Evolutionary conservation across 352 stramenopile species (phyloP).

Genomic region (Globisporangium alternatum): DNA sequence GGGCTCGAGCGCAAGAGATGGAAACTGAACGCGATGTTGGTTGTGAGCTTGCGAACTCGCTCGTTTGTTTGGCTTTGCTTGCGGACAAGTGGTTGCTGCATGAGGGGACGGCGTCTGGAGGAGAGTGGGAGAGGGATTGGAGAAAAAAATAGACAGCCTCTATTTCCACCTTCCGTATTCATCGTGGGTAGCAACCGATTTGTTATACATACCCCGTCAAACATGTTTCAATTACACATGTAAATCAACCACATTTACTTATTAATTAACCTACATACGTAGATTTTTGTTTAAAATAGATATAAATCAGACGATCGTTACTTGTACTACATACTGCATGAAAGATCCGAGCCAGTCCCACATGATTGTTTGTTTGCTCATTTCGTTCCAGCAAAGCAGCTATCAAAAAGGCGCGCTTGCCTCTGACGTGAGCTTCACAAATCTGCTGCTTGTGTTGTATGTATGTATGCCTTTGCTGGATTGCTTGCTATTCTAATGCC

Average conservation of each 20-base stretch:
- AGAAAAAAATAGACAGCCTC: constrained; percentile 7
- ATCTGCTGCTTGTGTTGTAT: neutral
- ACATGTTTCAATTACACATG: neutral
- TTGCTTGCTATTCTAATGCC: neutral
- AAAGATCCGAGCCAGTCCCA: neutral
- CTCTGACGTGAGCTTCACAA: neutral
- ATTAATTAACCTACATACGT: neutral
- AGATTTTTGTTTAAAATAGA: neutral
- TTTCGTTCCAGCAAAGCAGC: neutral
- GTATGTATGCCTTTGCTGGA: no score
- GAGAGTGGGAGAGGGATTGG: constrained; percentile 10
- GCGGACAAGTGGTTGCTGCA: constrained; percentile 3
- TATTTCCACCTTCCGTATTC: neutral
- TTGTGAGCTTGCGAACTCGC: neutral
- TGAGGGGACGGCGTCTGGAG: neutral
- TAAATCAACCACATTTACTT: neutral
- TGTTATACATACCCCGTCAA: neutral
- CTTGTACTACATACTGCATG: neutral
- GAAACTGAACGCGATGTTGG: constrained; percentile 8
- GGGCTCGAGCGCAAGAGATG: constrained; percentile 4
- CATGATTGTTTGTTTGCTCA: neutral
- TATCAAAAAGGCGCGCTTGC: neutral
- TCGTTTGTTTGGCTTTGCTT: neutral
- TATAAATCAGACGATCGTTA: neutral
- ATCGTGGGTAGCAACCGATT: neutral